Percentiles rank a stretch among this genome's conserved stretches.
phyloP scores from a whole-genome alignment of 108 stramenopile genomes.

The Mediolabrus comicus region DNA sequence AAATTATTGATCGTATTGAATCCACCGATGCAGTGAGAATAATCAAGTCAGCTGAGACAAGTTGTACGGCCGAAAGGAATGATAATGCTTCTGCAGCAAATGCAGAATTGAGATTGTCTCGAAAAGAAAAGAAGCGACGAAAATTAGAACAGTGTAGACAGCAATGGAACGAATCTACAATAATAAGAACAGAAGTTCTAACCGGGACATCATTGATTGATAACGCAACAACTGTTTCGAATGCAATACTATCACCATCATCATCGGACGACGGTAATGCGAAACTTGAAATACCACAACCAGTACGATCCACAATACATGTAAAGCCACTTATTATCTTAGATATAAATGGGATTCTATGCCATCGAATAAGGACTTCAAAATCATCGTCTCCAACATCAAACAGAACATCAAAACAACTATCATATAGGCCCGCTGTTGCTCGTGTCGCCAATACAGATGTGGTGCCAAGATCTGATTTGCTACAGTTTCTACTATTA shows the following conservation, averaged over 20 bases:
- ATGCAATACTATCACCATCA: not conserved
- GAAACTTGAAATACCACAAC: not conserved
- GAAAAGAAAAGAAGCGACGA: slow-evolving; percentile 25
- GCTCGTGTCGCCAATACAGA: slow-evolving; percentile 61
- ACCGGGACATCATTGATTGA: slow-evolving; percentile 10
- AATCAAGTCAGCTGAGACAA: not conserved
- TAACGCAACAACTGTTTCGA: not conserved
- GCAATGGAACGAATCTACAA: not conserved
- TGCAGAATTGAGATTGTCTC: too few species aligned
- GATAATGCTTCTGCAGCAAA: not conserved
- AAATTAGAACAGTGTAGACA: slow-evolving; percentile 9
- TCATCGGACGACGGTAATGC: not conserved
- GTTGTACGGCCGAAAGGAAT: not conserved
- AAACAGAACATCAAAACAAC: not conserved
- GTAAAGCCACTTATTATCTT: slow-evolving; percentile 72
- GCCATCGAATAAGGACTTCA: slow-evolving; percentile 73
- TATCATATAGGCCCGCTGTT: slow-evolving; percentile 38
- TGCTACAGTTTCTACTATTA: slow-evolving; percentile 45
- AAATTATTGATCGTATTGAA: slow-evolving; percentile 14
- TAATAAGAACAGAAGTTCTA: not conserved
- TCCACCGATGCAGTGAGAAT: slow-evolving; percentile 11
- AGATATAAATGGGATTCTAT: slow-evolving; percentile 86
- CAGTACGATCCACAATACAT: slow-evolving; percentile 11
- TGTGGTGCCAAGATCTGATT: slow-evolving; percentile 63
- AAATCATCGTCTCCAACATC: not conserved